A percentile compares a stretch with the other conserved stretches of the same genome.
phyloP scores from a whole-genome alignment of 805 yeast species.

The Sugiyamaella mastotermitis region DNA sequence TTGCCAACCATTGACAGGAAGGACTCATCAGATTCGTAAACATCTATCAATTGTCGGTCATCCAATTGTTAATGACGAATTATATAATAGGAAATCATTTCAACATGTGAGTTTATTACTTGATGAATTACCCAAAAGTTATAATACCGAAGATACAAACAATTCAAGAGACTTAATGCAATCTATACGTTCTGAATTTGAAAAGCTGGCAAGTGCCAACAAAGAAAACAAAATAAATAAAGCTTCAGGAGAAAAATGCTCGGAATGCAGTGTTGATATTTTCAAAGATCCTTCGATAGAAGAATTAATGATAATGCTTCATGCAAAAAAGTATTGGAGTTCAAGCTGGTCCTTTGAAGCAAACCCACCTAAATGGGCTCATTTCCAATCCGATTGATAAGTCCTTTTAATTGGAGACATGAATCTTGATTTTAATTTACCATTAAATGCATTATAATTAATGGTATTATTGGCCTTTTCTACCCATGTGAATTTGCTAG shows the following conservation, averaged over 20 bases:
- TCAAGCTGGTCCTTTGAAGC: constrained; percentile 1
- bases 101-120: constrained; percentile 17
- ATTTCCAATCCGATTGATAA: neutral
- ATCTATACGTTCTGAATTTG: neutral
- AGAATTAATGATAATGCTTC: constrained; percentile 76
- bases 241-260: too few relatives aligned
- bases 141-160: neutral
- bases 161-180: neutral
- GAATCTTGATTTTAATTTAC: constrained; percentile 3
- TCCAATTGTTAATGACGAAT: constrained; percentile 88
- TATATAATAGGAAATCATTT: constrained; percentile 61
- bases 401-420: constrained; percentile 4
- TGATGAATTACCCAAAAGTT: neutral
- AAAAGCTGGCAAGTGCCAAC: constrained; percentile 51
- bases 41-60: constrained; percentile 78
- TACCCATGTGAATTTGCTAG: constrained; percentile 12
- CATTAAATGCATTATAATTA: constrained; percentile 6
- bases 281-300: constrained; percentile 75
- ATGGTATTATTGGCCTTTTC: constrained; percentile 10
- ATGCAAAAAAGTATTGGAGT: constrained; percentile 39
- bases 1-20: constrained; percentile 81
- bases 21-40: constrained; percentile 92
- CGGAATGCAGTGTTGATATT: constrained; percentile 53
- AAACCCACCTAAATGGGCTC: neutral
- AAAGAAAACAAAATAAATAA: too few relatives aligned